Percentiles rank a stretch among this genome's conserved stretches.
Conservation (phyloP, 2,329 filamentous ascomycete genomes). For the Exserohilum rostratum region DNA sequence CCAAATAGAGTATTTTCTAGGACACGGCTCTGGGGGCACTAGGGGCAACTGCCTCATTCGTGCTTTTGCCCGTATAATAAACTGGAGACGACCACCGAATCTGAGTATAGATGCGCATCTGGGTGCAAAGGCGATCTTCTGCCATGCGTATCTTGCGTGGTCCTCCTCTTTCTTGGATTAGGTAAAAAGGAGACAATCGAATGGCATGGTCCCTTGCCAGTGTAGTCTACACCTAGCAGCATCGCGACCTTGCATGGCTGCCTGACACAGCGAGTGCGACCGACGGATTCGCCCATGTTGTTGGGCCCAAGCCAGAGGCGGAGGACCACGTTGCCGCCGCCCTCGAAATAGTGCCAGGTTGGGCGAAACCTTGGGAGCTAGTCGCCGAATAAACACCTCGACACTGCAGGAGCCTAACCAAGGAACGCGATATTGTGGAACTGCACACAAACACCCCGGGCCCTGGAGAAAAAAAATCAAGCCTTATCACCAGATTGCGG, state of each 20-base stretch:
- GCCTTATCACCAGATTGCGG: slow-evolving; percentile 8
- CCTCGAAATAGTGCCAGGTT: slow-evolving; percentile 5
- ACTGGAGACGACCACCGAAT: slow-evolving; percentile 16
- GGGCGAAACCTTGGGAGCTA: slow-evolving; percentile 8
- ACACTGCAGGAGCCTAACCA: slow-evolving; percentile 3
- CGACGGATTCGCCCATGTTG: slow-evolving; percentile 12
- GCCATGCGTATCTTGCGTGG: background rate
- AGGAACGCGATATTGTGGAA: slow-evolving; percentile 1
- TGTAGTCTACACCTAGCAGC: slow-evolving; percentile 5
- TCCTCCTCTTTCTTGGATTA: background rate
- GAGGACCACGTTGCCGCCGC: slow-evolving; percentile 12
- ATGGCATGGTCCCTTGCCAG: background rate
- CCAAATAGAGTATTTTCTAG: slow-evolving; percentile 9
- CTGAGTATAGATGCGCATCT: slow-evolving; percentile 3
- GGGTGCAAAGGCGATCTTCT: background rate
- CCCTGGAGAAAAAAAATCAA: slow-evolving; percentile 4
- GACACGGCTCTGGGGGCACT: slow-evolving; percentile 9
- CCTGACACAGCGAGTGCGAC: slow-evolving; percentile 5
- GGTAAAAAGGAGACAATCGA: too few species aligned
- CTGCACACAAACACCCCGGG: slow-evolving; percentile 1
- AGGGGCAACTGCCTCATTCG: slow-evolving; percentile 14
- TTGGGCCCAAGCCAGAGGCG: slow-evolving; percentile 6
- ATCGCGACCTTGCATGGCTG: slow-evolving; percentile 3
- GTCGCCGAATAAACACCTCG: slow-evolving; percentile 12
- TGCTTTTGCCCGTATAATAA: slow-evolving; percentile 15